Conservation (phyloP, 805 yeast species). For the Saturnispora gosingensis region DNA sequence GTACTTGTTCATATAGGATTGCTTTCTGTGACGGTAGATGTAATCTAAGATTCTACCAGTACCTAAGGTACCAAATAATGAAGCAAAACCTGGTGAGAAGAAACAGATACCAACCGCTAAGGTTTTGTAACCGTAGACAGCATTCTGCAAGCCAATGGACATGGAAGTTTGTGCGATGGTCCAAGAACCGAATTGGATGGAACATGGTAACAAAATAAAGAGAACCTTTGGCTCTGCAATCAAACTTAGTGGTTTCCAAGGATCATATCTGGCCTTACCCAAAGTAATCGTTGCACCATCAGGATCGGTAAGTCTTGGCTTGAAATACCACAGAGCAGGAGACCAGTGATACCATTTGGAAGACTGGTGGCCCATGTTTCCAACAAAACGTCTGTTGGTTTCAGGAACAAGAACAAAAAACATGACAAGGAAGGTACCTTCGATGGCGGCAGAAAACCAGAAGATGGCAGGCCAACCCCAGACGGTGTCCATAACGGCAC, state of each 20-base stretch:
- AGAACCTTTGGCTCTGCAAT: conserved; percentile 26
- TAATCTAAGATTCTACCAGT: conserved; percentile 52
- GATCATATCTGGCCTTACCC: conserved; percentile 17
- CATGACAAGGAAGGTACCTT: conserved; percentile 34
- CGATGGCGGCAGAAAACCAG: conserved; percentile 63
- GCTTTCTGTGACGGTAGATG: conserved; percentile 33
- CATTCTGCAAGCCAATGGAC: conserved; percentile 41
- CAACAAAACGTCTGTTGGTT: conserved; percentile 62
- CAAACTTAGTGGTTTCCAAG: conserved; percentile 20
- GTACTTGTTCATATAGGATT: conserved; percentile 24
- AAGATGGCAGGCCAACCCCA: conserved; percentile 73
- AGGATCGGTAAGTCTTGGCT: conserved; percentile 18
- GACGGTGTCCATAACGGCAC: conserved; percentile 42
- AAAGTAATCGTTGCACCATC: not conserved
- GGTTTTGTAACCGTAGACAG: conserved; percentile 41
- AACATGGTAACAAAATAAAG: conserved; percentile 42
- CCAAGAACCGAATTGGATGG: conserved; percentile 63
- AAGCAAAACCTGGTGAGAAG: conserved; percentile 64
- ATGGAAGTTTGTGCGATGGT: conserved; percentile 58
- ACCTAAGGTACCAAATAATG: conserved; percentile 48
- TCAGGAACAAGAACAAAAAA: conserved; percentile 53
- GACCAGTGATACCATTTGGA: conserved; percentile 31
- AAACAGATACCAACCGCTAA: conserved; percentile 61
- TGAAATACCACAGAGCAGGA: conserved; percentile 31
- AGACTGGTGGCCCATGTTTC: conserved; percentile 63